These are phyloP conservation scores for Phytophthora rubi DNA, from an alignment of 352 stramenopile species.

Conservation along the genomic window DNA sequence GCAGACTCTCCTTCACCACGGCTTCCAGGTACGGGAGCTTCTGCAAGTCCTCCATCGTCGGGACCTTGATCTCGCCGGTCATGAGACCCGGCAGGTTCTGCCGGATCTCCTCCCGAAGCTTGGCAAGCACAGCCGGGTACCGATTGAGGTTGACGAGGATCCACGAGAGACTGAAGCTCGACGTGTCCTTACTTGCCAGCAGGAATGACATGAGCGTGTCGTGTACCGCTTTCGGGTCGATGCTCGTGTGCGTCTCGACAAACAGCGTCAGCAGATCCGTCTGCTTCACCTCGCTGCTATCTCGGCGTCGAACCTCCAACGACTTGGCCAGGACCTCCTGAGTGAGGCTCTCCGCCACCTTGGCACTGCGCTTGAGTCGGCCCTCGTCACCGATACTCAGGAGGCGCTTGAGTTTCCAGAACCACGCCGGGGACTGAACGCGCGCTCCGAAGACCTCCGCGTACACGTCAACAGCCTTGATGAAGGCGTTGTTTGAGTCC, in stretches of 20 bases:
- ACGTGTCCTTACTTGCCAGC: slow-evolving; percentile 66
- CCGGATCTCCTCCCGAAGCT: slow-evolving; percentile 48
- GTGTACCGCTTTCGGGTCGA: slow-evolving; percentile 45
- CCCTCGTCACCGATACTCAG: slow-evolving; percentile 32
- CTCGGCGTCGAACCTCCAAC: slow-evolving; percentile 26
- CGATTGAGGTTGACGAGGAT: slow-evolving; percentile 64
- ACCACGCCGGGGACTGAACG: slow-evolving; percentile 39
- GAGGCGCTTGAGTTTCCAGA: slow-evolving; percentile 45
- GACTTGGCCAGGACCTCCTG: slow-evolving; percentile 45
- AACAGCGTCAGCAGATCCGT: slow-evolving; percentile 46
- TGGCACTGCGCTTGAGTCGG: slow-evolving; percentile 28
- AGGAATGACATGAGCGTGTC: slow-evolving; percentile 74
- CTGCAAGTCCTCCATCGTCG: slow-evolving; percentile 51
- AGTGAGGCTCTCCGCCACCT: slow-evolving; percentile 36
- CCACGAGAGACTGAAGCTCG: slow-evolving; percentile 57
- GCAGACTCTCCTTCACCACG: slow-evolving; percentile 65
- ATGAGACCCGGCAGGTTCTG: slow-evolving; percentile 34
- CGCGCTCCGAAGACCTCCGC: slow-evolving; percentile 27
- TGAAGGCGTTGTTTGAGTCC: slow-evolving; percentile 38
- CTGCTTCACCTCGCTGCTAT: slow-evolving; percentile 21
- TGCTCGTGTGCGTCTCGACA: slow-evolving; percentile 32
- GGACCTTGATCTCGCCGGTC: slow-evolving; percentile 26
- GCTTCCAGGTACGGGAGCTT: slow-evolving; percentile 70
- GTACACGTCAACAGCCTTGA: slow-evolving; percentile 48
- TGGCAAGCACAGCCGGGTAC: slow-evolving; percentile 47